These are phyloP conservation scores for Chlamydomonas incerta DNA, from an alignment of 139 green algal genomes.

Conservation along the genomic window DNA sequence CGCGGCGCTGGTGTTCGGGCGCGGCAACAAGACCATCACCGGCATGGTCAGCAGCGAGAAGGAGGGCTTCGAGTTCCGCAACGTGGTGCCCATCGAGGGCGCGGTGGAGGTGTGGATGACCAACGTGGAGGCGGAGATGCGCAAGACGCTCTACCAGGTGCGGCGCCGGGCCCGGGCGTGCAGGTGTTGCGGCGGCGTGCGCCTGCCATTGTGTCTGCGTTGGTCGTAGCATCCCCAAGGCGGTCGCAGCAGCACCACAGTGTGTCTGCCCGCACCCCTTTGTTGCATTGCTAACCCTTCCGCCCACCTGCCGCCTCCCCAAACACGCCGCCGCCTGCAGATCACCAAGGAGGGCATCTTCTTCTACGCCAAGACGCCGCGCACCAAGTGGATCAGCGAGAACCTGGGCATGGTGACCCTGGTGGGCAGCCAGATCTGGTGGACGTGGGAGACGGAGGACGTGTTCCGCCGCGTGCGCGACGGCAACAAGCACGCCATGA, in stretches of 20 bases:
- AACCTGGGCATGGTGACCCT: slow-evolving; percentile 92
- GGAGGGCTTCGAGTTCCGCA: slow-evolving; percentile 85
- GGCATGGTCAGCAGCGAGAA: slow-evolving; percentile 89
- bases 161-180: too few relatives aligned
- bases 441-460: slow-evolving; percentile 93
- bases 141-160: slow-evolving; percentile 71
- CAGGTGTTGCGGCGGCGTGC: too few relatives aligned
- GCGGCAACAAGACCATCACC: slow-evolving; percentile 86
- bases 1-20: slow-evolving; percentile 79
- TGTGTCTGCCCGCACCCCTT: too few relatives aligned
- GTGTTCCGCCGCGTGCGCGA: slow-evolving; percentile 78
- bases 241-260: too few relatives aligned
- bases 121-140: slow-evolving; percentile 86
- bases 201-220: too few relatives aligned
- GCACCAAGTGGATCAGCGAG: slow-evolving; percentile 84
- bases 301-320: too few relatives aligned
- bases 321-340: background rate
- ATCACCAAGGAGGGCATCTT: slow-evolving; percentile 87
- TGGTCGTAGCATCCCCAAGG: too few relatives aligned
- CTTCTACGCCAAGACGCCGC: slow-evolving; percentile 73
- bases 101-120: slow-evolving; percentile 91
- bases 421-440: slow-evolving; percentile 89
- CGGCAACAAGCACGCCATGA: slow-evolving; percentile 90
- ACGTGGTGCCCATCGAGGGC: slow-evolving; percentile 78
- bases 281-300: too few relatives aligned